These are phyloP conservation scores for Pseudoscleropodium purum DNA, from an alignment of 225 moss, liverwort and hornwort species.

Conservation along the genomic window DNA sequence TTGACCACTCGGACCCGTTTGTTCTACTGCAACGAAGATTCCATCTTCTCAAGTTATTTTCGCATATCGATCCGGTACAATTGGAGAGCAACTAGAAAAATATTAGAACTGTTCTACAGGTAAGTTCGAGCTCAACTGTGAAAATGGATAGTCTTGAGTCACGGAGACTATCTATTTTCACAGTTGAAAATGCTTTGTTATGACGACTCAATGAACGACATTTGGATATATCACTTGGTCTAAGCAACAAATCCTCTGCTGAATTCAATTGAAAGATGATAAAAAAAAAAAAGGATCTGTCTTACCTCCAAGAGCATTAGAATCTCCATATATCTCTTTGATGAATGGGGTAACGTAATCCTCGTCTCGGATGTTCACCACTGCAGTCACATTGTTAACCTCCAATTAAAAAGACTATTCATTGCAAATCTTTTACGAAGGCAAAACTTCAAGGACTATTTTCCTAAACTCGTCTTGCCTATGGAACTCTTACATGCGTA, in stretches of 20 bases:
- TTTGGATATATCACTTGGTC: not conserved
- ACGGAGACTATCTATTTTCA: not conserved
- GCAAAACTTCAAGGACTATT: not conserved
- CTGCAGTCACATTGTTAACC: constrained; percentile 3
- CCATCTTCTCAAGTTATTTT: not conserved
- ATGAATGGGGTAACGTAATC: constrained; percentile 36
- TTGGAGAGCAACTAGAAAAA: not conserved
- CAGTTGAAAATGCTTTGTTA: not conserved
- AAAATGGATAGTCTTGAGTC: not conserved
- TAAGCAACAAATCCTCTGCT: not conserved
- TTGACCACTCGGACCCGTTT: not conserved
- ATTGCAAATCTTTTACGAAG: not conserved
- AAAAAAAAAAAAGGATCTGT: not conserved
- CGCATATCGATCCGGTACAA: not conserved
- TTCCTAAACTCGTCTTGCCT: not conserved
- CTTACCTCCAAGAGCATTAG: constrained; percentile 14
- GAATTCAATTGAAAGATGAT: not conserved
- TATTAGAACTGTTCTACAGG: not conserved
- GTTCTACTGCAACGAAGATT: constrained; percentile 4
- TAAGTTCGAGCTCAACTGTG: not conserved
- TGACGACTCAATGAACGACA: not conserved
- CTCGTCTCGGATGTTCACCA: constrained; percentile 37
- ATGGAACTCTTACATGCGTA: not conserved
- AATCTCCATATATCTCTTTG: constrained; percentile 35
- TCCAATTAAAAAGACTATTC: not conserved